Conservation (phyloP, 1,139 yeast species). For the Blastobotrys apis region DNA sequence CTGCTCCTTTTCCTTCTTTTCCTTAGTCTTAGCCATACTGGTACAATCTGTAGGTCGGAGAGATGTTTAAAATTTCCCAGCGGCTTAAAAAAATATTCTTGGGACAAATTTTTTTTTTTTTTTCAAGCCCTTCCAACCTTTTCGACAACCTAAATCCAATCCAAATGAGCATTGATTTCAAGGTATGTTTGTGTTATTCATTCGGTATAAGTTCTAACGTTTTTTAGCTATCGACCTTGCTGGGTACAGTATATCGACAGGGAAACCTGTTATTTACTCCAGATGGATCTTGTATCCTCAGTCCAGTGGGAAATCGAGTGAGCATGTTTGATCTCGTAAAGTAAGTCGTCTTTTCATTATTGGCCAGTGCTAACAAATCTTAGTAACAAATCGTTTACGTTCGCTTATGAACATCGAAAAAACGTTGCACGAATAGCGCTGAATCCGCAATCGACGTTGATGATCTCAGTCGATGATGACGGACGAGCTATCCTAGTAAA, state of each 20-base stretch:
- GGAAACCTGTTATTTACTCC: constrained; percentile 86
- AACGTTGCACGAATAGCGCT: constrained; percentile 76
- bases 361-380: background rate
- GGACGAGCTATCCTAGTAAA: constrained; percentile 93
- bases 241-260: constrained; percentile 91
- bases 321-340: constrained; percentile 81
- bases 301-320: constrained; percentile 95
- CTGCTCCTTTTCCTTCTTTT: background rate
- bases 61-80: background rate
- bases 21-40: background rate
- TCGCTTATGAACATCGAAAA: constrained; percentile 87
- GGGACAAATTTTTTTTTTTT: constrained; percentile 1
- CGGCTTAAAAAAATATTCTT: constrained; percentile 6
- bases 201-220: too few relatives aligned
- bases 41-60: background rate
- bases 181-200: constrained; percentile 19
- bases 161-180: constrained; percentile 30
- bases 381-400: constrained; percentile 74
- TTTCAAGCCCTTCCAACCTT: background rate
- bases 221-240: constrained; percentile 70
- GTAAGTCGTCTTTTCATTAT: background rate
- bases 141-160: constrained; percentile 2
- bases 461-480: constrained; percentile 79
- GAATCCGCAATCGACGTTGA: constrained; percentile 73
- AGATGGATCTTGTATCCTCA: constrained; percentile 76